Evolutionary conservation across 2,329 filamentous ascomycete genomes (phyloP), one percentile per base, ranked within the genome.

Genomic region (Aspergillus floridensis): DNA sequence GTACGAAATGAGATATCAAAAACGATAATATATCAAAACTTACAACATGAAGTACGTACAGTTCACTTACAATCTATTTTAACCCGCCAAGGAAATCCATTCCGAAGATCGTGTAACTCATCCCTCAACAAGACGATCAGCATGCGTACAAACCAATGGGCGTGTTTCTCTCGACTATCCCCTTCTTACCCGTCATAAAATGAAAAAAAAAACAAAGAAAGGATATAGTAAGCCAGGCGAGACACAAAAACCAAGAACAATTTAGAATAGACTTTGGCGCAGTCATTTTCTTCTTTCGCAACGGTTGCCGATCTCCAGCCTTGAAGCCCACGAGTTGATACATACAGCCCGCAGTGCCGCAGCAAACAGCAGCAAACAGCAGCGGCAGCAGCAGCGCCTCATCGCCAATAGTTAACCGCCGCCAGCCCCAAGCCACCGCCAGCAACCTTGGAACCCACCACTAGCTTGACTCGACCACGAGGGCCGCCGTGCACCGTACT

Each of bases 1-100:
- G 47, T 55, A 31, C 26, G 53, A 55, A 44, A 55, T 55, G 53
- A 55, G 24, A 55, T 48, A n/a, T 48, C n/a, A 19, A 6, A 19
- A 16, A 44, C 16, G 16, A 16, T 16, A 35, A 35, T 16, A 47
- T n/a, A 47, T 32, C 41, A 29, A 29, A 5, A 11, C 12, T 31
- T n/a, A 5, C 12, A 29, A 22, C 10, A 12, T 44, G n/a, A 19
- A 12, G 32, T 16, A 35, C 16, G 12, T 35, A 35, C 38, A 35
- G 32, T 35, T 3, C 3, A 22, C 22, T 22, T 44, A 19, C 38
- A 44, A 35, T n/a, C 38, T 44, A 41, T 19, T 41, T 41, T 41
- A 19, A 19, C 16, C 16, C 14, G 14, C n/a, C 38, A 41, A 3
- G 38, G 38, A 41, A 6, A 19, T 19, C 16, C 38, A 41, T 41